phyloP scores from a whole-genome alignment of 2,329 filamentous ascomycete genomes.

The Clonostachys sp. region DNA sequence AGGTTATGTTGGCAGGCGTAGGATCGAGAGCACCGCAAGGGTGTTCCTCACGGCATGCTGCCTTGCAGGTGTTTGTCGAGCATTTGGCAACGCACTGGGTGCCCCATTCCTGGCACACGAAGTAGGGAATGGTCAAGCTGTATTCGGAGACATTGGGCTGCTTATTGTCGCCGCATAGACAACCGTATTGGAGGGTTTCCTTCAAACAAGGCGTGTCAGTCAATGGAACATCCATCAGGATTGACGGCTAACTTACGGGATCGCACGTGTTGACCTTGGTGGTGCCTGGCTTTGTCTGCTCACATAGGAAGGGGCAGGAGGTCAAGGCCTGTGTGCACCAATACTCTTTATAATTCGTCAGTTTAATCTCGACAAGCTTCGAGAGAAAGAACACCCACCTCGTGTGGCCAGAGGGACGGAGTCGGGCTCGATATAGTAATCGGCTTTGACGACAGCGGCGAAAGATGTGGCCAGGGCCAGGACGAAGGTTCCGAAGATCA shows the following conservation, averaged over 20 bases:
- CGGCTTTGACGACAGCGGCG: conserved; percentile 45
- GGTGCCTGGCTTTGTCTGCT: conserved; percentile 47
- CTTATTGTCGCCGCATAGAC: conserved; percentile 63
- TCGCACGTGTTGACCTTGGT: conserved; percentile 63
- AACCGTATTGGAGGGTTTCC: conserved; percentile 62
- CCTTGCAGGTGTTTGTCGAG: conserved; percentile 65
- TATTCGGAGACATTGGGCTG: conserved; percentile 72
- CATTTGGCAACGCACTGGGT: conserved; percentile 63
- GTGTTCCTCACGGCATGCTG: conserved; percentile 53
- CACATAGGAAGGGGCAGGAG: conserved; percentile 69
- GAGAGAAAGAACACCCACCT: conserved; percentile 3
- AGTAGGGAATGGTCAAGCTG: conserved; percentile 74
- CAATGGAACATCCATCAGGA: background rate
- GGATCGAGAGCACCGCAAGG: conserved; percentile 70
- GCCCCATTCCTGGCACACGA: conserved; percentile 68
- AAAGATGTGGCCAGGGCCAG: conserved; percentile 51
- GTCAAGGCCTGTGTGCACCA: conserved; percentile 64
- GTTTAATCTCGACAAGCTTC: background rate
- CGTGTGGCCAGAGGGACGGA: conserved; percentile 47
- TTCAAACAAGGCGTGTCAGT: conserved; percentile 14
- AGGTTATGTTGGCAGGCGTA: conserved; percentile 50
- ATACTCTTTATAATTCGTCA: conserved; percentile 27
- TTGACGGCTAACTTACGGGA: conserved; percentile 39
- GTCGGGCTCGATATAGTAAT: conserved; percentile 58
- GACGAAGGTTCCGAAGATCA: conserved; percentile 51